phyloP scores from a whole-genome alignment of 768 basidiomycete species.

The Tremella mesenterica region DNA sequence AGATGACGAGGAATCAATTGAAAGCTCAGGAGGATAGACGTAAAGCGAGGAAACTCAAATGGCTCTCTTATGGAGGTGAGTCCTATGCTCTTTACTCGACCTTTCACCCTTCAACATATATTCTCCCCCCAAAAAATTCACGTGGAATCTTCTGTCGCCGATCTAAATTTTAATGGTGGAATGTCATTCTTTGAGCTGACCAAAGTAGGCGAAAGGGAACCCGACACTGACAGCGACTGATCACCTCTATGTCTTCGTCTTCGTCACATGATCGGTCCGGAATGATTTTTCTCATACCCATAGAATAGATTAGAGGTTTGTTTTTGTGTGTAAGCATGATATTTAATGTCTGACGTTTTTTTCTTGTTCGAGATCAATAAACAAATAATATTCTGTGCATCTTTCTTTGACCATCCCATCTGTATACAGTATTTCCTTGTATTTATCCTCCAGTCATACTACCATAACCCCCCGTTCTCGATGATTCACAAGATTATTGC shows the following conservation, averaged over 20 bases:
- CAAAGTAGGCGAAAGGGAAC: conserved; percentile 26
- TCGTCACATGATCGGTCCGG: not conserved
- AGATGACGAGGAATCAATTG: conserved; percentile 49
- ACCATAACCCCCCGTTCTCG: too few species aligned
- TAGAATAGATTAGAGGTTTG: not conserved
- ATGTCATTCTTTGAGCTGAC: not conserved
- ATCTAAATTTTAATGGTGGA: not conserved
- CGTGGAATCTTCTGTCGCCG: not conserved
- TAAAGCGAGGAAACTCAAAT: conserved; percentile 65
- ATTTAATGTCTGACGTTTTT: too few species aligned
- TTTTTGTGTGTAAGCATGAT: not conserved
- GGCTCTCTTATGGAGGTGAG: conserved; percentile 69
- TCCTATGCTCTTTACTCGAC: not conserved
- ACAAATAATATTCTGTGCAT: too few species aligned
- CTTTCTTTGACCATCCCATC: too few species aligned
- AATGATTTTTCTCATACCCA: not conserved
- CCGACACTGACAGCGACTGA: conserved; percentile 39
- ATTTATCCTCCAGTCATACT: too few species aligned
- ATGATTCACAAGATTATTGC: too few species aligned
- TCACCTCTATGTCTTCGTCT: not conserved
- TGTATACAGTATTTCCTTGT: too few species aligned
- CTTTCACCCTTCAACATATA: not conserved
- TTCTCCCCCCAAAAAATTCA: not conserved
- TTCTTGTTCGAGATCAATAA: too few species aligned
- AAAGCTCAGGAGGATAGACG: conserved; percentile 84